Base-by-base conservation (phyloP, 2,329 filamentous ascomycete genomes). In the Aspergillus ochraceus region DNA sequence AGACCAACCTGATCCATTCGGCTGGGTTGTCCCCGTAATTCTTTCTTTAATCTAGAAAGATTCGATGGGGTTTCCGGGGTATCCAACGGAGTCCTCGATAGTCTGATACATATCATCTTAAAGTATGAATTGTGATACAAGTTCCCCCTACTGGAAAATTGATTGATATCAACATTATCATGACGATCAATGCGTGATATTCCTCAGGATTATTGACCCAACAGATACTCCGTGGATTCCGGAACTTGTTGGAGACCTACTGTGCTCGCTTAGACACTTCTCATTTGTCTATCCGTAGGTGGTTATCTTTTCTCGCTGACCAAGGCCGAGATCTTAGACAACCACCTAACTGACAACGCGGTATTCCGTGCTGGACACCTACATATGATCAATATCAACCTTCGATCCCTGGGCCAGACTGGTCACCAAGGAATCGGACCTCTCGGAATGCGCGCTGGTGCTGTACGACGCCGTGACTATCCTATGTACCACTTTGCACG, bases 361-460 rank as follows among this genome's bases (percentile, higher is more conserved):
- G 9, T 24, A 24, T 24, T 24, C 30, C 2, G 30, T 32, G 17
- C 14, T 3, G 36, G 17, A 42, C 36, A 42, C 36, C 36, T 42
- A 8, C 36, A 8, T 42, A 42, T 42, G 36, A 42, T 42, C 14
- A 14, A n/a, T 42, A n/a, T n/a, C 36, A 8, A 1, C 14, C 36
- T 39, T 39, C 36, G 14, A 32, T 12, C 14, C 14, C 36, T 4
- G 36, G 12, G 17, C 53, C 42, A 55, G 46, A 52, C 39, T 24
- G 45, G n/a, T n/a, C 6, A 17, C 24, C 32, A 50, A 39, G 17
- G 14, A 45, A 50, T 54, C 57, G 57, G 57, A 54, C 51, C 46
- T 54, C 52, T 58, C 57, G 57, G 57, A 58, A 58, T 58, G 53
- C 45, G 19, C 14, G n/a, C 45, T 47, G 19, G 20, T 22, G 45